Percentiles rank a stretch among this genome's conserved stretches.
Conservation (phyloP, 1,284 basidiomycete genomes). For the Fomitopsis pinicola region DNA sequence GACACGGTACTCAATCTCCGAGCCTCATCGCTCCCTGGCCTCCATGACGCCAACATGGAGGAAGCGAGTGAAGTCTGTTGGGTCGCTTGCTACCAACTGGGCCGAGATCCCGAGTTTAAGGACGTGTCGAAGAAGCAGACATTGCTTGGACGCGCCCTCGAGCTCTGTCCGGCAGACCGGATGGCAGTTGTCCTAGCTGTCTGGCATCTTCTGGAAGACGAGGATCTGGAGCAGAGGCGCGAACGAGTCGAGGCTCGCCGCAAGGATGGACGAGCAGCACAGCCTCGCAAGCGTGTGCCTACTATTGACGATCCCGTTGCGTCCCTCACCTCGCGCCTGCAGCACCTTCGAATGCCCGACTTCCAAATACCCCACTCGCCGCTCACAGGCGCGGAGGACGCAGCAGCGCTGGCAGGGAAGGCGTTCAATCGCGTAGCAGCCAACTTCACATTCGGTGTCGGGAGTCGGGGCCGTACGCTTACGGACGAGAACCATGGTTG, state of each 20-base stretch:
- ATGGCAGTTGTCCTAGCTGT: conserved; percentile 68
- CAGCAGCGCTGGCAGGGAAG: conserved; percentile 67
- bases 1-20: conserved; percentile 50
- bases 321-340: conserved; percentile 56
- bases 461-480: conserved; percentile 42
- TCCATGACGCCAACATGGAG: conserved; percentile 42
- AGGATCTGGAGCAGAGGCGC: conserved; percentile 48
- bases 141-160: conserved; percentile 79
- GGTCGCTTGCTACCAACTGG: conserved; percentile 84
- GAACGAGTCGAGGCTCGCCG: conserved; percentile 18
- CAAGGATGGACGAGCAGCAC: conserved; percentile 7
- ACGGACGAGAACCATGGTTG: conserved; percentile 40
- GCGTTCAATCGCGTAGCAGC: conserved; percentile 74
- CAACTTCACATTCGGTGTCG: conserved; percentile 66
- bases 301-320: conserved; percentile 29
- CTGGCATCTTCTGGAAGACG: conserved; percentile 68
- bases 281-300: conserved; percentile 11
- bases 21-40: conserved; percentile 27
- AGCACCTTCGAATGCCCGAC: conserved; percentile 34
- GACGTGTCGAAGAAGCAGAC: conserved; percentile 64
- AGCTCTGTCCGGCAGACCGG: conserved; percentile 82
- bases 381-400: conserved; percentile 62
- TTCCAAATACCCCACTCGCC: conserved; percentile 64
- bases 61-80: conserved; percentile 81
- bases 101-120: conserved; percentile 71